These are phyloP conservation scores for Fusarium nisikadoi DNA, from an alignment of 2,329 filamentous ascomycete species.

Conservation along the genomic window DNA sequence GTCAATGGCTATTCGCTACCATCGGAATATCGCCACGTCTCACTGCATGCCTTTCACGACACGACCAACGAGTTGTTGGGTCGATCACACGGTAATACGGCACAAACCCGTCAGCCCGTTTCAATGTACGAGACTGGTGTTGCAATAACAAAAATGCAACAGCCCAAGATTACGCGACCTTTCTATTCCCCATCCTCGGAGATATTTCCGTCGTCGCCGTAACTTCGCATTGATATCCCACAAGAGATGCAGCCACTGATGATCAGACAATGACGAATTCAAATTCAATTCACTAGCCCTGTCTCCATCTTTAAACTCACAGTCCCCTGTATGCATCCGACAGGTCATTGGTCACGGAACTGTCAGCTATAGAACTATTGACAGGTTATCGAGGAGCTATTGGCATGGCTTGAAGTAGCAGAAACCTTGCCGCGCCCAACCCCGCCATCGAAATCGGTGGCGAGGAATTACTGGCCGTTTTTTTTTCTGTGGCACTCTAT, in stretches of 20 bases:
- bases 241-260: not conserved
- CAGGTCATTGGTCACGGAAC: not conserved
- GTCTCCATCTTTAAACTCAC: not conserved
- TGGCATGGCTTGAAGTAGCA: not conserved
- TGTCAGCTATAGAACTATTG: not conserved
- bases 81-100: not conserved
- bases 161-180: not conserved
- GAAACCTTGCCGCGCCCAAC: not conserved
- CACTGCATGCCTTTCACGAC: not conserved
- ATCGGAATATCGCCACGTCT: not conserved
- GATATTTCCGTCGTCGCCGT: not conserved
- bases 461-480: not conserved
- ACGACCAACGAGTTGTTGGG: not conserved
- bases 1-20: not conserved
- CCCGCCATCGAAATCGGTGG: not conserved
- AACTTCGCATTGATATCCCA: not conserved
- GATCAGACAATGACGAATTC: not conserved
- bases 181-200: not conserved
- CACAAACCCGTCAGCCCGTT: not conserved
- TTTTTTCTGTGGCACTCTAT: not conserved
- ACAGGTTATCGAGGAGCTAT: not conserved
- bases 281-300: not conserved
- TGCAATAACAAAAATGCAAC: not conserved
- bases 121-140: not conserved
- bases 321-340: not conserved